Evolutionary conservation across 2,329 filamentous ascomycete species (phyloP).

Genomic region (Aspergillus sp.): DNA sequence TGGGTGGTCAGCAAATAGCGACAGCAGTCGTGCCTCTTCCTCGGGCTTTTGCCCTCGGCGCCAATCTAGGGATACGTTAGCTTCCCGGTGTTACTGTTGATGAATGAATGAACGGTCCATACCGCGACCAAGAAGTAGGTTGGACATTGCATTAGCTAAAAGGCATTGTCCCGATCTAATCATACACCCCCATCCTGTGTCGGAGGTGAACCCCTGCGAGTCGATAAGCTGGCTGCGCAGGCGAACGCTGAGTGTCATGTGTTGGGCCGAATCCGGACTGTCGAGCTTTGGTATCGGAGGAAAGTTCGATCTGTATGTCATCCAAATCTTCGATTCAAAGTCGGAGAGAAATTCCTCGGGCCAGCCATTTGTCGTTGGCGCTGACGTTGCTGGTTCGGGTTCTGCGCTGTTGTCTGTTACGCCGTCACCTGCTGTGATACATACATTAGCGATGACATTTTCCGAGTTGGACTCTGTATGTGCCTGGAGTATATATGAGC

Average conservation of each 20-base stretch:
- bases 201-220: constrained; percentile 79
- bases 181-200: constrained; percentile 99
- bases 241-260: constrained; percentile 79
- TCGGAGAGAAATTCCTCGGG: constrained; percentile 82
- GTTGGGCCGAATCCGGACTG: constrained; percentile 66
- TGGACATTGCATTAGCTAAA: constrained; percentile 77
- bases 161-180: constrained; percentile 93
- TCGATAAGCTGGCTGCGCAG: constrained; percentile 78
- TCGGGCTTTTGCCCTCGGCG: constrained; percentile 57
- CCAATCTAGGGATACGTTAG: constrained; percentile 59
- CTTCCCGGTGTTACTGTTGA: neutral
- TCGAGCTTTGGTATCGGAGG: constrained; percentile 73
- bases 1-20: constrained; percentile 82
- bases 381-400: constrained; percentile 1
- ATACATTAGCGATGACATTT: neutral
- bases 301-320: constrained; percentile 92
- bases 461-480: neutral
- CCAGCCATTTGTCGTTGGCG: constrained; percentile 58
- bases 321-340: constrained; percentile 90
- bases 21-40: constrained; percentile 69
- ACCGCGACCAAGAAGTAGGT: constrained; percentile 77
- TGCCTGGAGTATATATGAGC: neutral
- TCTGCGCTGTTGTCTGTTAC: neutral
- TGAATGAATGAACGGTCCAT: constrained; percentile 17
- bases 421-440: neutral